Base-by-base conservation (phyloP, 148 eudicot species). In the Agrostemma githago region DNA sequence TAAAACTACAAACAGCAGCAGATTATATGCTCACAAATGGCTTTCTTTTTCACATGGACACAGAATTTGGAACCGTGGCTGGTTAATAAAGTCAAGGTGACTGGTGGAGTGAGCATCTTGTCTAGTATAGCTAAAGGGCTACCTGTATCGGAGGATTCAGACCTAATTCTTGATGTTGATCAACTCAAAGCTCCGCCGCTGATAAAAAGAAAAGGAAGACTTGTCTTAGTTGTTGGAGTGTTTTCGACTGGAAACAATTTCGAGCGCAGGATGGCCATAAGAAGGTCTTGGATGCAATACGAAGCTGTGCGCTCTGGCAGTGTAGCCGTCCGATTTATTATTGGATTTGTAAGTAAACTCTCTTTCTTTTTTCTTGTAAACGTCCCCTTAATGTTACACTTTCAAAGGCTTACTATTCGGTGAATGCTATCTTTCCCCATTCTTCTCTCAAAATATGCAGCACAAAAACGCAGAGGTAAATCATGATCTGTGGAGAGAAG, bases 221-320 rank as follows among this genome's bases (percentile, higher is more conserved):
- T 90, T 56, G 71, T 74, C 44, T 74, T 95, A 78, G 76, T 92
- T n/a, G 82, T 92, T 44, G 98, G 96, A 53, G 86, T 95, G 75
- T 92, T 95, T 88, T 95, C 98, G 21, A 82, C 90, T 10, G 96
- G 87, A 41, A 95, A 95, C 83, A 92, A 95, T 73, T 95, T 95
- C 70, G 87, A 88, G 76, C 92, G 97, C n/a, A 88, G 98, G 62
- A 88, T 92, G 98, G 97, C 98, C 39, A 66, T 92, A 14, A 87
- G 98, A 82, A 90, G 91, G 79, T 81, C 98, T 48, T 95, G 98
- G 98, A 92, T 95, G 98, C 97, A 92, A 75, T 92, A 95, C 79
- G 85, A 90, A 73, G 89, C 88, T 83, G 87, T 95, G 17, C 97
- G 89, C 70, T 80, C 89, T 4, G 97, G 93, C 66, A 75, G 70